Conservation (phyloP, 306 rosid genomes). For the Acacia melanoxylon region DNA sequence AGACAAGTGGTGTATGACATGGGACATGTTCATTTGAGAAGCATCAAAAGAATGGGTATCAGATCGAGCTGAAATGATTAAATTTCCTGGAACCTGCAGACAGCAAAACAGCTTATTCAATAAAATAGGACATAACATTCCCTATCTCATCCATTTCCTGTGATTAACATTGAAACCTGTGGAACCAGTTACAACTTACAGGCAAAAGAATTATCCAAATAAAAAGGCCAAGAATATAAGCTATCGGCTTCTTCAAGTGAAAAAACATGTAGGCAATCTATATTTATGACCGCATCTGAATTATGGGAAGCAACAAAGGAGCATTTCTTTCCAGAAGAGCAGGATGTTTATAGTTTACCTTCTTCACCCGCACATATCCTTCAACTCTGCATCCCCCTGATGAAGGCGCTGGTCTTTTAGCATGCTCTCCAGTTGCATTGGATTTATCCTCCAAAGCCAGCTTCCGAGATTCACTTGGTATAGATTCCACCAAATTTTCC, state of each 20-base stretch:
- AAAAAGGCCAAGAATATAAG: background rate
- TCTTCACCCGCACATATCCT: conserved; percentile 93
- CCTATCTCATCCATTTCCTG: conserved; percentile 16
- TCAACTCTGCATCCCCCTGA: conserved; percentile 92
- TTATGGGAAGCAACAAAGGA: conserved; percentile 20
- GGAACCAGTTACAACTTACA: conserved; percentile 4
- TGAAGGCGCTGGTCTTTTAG: conserved; percentile 89
- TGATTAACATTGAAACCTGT: background rate
- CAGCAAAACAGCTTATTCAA: conserved; percentile 20
- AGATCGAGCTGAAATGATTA: conserved; percentile 79
- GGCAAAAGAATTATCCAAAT: background rate
- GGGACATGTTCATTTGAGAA: conserved; percentile 97
- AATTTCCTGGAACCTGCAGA: conserved; percentile 92
- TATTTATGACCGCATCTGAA: conserved; percentile 19
- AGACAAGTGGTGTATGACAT: conserved; percentile 70
- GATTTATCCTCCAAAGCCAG: conserved; percentile 68
- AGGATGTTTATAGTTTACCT: conserved; percentile 59
- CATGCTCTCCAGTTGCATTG: conserved; percentile 39
- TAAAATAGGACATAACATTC: conserved; percentile 12
- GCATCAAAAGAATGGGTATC: conserved; percentile 92
- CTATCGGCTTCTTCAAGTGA: conserved; percentile 8
- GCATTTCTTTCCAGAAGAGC: background rate
- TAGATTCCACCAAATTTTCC: conserved; percentile 68
- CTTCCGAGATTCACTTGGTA: conserved; percentile 55
- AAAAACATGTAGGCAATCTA: conserved; percentile 14